Evolutionary conservation across 768 basidiomycete species (phyloP), one percentile per base, ranked within the genome.

Genomic region (Pisolithus orientalis): DNA sequence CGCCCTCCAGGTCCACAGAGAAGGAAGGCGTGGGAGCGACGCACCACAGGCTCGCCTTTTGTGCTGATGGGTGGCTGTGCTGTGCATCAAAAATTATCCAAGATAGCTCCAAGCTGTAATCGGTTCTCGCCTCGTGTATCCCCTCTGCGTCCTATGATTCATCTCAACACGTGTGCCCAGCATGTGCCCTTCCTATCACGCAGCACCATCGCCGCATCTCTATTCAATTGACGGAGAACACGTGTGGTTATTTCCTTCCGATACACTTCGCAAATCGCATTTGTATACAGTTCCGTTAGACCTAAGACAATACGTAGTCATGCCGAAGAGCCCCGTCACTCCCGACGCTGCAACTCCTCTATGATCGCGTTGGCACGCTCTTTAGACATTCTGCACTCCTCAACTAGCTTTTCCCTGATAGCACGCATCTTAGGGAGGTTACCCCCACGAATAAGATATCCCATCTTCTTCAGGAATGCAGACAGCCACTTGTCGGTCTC

Each of bases 51-150:
- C 52, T 56, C 64, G 62, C 58, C 57, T 68, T 68, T 61, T 68
- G 64, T 66, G 65, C 56, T 52, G 57, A 56, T 55, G 13, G 28
- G 66, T 66, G 65, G 65, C 65, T 67, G 64, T 66, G 65, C 43
- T 28, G 1, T 21, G 21, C 21, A 21, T 21, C 21, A 21, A 21
- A 21, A 21, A 21, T 21, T 21, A 21, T 21, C 21, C 21, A 21
- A 21, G 21, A 21, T 21, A 21, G 2, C 21, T 21, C 21, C 21
- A 21, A 21, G 21, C 21, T 21, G 21, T 5, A 34, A 13, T 32
- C 31, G 31, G 11, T 3, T 11, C 31, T 10, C 8, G 31, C 34
- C 34, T 34, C 34, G 34, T 34, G 28, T 29, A 3, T 29, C 28
- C 7, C 28, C 28, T 29, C 28, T 29, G 7, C 28, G 39, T 39